A percentile compares a stretch with the other conserved stretches of the same genome.
phyloP scores from a whole-genome alignment of 177 flowering plant genomes.

The Vitis hybrid region DNA sequence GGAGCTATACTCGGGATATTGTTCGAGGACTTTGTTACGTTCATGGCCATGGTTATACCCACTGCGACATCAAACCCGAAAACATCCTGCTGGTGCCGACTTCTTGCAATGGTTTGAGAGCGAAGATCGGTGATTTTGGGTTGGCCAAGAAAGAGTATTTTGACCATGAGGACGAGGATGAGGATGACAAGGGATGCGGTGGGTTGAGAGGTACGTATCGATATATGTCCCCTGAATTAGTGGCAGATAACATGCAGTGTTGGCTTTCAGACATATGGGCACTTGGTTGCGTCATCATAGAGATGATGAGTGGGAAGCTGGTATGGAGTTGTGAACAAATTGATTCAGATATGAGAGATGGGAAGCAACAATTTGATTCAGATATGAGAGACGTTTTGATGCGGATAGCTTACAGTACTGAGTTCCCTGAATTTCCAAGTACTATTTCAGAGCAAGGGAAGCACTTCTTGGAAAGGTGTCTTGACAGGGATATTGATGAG shows the following conservation, averaged over 20 bases:
- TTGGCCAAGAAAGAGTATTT: not conserved
- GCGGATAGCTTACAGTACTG: not conserved
- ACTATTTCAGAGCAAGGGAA: not conserved
- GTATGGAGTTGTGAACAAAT: not conserved
- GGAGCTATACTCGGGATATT: not conserved
- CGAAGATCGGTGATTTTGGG: constrained; percentile 1
- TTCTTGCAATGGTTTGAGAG: not conserved
- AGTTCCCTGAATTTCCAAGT: not conserved
- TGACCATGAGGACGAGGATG: not conserved
- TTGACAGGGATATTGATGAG: not conserved
- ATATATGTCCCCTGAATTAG: not conserved
- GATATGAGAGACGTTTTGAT: not conserved
- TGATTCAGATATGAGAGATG: too few species aligned
- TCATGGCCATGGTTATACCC: not conserved
- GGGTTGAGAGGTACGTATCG: not conserved
- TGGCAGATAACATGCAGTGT: not conserved
- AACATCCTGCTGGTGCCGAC: not conserved
- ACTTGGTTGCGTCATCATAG: not conserved
- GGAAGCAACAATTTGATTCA: too few species aligned
- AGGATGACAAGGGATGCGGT: not conserved
- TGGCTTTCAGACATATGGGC: not conserved
- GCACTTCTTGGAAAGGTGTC: constrained; percentile 1
- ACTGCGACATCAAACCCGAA: not conserved
- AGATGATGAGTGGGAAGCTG: constrained; percentile 2
- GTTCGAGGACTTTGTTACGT: not conserved